phyloP scores from a whole-genome alignment of 768 basidiomycete species.

The Rhodosporidiobolus sp. region DNA sequence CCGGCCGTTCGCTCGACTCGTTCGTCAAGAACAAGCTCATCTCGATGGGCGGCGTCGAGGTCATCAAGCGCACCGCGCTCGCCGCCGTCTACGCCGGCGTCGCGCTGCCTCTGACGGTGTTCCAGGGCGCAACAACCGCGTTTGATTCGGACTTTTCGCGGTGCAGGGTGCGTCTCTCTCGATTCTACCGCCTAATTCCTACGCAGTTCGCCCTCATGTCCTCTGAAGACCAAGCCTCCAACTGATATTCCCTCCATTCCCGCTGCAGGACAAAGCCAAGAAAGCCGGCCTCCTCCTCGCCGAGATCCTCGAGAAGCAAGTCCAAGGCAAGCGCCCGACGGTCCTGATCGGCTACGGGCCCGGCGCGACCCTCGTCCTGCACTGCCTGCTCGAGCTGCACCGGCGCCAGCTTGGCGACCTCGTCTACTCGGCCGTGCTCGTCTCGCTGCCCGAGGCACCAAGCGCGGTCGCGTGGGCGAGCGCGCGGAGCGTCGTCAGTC shows the following conservation, averaged over 20 bases:
- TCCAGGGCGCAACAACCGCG: conserved; percentile 39
- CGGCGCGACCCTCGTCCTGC: conserved; percentile 48
- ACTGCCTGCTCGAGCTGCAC: conserved; percentile 33
- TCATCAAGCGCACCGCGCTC: conserved; percentile 54
- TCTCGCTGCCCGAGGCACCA: conserved; percentile 52
- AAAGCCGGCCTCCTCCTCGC: conserved; percentile 54
- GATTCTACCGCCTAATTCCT: background rate
- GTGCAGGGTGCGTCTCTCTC: conserved; percentile 35
- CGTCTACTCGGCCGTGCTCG: conserved; percentile 52
- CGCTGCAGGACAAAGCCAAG: conserved; percentile 52
- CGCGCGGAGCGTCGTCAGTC: conserved; percentile 47
- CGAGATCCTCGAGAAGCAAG: conserved; percentile 52
- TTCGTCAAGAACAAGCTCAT: conserved; percentile 45
- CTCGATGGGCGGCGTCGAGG: conserved; percentile 45
- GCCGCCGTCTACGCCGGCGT: conserved; percentile 52
- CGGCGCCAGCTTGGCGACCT: conserved; percentile 42
- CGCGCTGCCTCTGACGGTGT: conserved; percentile 44
- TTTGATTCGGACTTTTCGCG: conserved; percentile 46
- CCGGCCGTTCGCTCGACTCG: conserved; percentile 45
- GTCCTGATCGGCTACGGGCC: conserved; percentile 53
- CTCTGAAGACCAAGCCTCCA: no score
- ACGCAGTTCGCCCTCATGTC: no score
- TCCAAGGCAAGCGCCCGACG: conserved; percentile 54
- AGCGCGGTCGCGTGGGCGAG: conserved; percentile 49
- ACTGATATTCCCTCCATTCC: no score